Evolutionary conservation across 139 green algal species (phyloP), one percentile per base, ranked within the genome.

Genomic region (Eudorina sp.): DNA sequence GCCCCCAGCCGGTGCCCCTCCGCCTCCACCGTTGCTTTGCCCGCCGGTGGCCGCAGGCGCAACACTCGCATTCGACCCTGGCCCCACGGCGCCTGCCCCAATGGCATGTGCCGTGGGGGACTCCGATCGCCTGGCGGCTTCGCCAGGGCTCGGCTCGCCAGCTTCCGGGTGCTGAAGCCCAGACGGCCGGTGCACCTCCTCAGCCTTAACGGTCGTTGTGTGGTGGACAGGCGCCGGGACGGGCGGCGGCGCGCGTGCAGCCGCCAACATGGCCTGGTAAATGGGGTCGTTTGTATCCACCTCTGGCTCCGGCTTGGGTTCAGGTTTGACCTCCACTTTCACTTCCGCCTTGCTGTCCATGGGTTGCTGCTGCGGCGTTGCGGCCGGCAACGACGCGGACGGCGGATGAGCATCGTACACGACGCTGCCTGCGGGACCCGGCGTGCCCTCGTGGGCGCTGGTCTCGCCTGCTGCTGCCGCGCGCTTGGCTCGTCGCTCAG

Each of bases 211-310:
- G 31, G 0, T 23, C 31, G 34, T 9, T 48, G 68, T 19, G 21
- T 19, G 36, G 25, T 34, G 25, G 13, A 43, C 18, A 41, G 48
- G 82, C 66, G 16, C 5, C 29, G 45, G 23, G 55, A 34, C 72
- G 7, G 53, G 72, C 55, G 53, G 51, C 14, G 69, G 84, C 29
- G 84, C 84, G 19, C 69, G 72, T 18, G 84, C 84, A 9, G 70
- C 53, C 3, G 81, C 58, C 38, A 89, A 60, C 72, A 86, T 72
- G n/a, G 88, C 72, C 82, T 88, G 81, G 53, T 93, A 93, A 64
- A 96, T 96, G 68, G 93, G 87, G 84, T 96, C 94, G 48, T 94
- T 70, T 0, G 87, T 82, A 31, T 93, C 91, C 19, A 95, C 89
- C 36, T 87, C 86, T 11, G 85, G 84, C 53, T 73, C 70, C 40